Evolutionary conservation across 2,329 filamentous ascomycete genomes (phyloP), one percentile per base, ranked within the genome.

Genomic region (Uncinocarpus reesii): DNA sequence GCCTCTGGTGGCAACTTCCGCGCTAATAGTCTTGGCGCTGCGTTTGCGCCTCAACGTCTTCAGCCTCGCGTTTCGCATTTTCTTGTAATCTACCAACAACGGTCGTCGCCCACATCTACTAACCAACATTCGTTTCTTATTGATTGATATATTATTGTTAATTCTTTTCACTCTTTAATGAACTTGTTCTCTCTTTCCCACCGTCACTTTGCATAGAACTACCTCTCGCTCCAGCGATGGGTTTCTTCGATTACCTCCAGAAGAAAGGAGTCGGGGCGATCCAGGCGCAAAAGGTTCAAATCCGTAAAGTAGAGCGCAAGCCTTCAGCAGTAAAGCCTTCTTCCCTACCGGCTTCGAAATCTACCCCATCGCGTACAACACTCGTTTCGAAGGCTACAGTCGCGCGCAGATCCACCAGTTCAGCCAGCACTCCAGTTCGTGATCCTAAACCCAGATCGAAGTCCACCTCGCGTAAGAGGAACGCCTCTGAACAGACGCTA

Each of bases 241-340:
- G 66, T 42, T 68, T 69, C 56, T 70, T 70, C 56, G 67, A 70
- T 53, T 65, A 69, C 52, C 61, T 70, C 51, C 66, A 69, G 50
- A 68, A 69, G 59, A 65, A 65, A 61, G 66, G 65, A 53, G 60
- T 58, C 28, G 67, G 67, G 46, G 65, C 65, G 32, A 58, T 70
- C 43, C 66, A 68, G 48, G 57, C 66, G 34, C 64, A 69, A 48
- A 68, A 65, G 34, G 56, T 64, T 21, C 65, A 69, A 50, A 64
- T 70, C 15, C 66, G 67, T 51, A 68, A 68, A 56, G 62, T 70
- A 37, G 64, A 69, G 50, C 55, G 61, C 48, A 62, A 63, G 42
- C 59, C 64, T 20, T 56, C 59, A 16, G 51, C 59, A 23, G 23
- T 43, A 13, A 56, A 58, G 28, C 56, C 63, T 11, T 58, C 58